Evolutionary conservation across 2,329 filamentous ascomycete genomes (phyloP).

Genomic region (Myriosclerotinia curreyana): DNA sequence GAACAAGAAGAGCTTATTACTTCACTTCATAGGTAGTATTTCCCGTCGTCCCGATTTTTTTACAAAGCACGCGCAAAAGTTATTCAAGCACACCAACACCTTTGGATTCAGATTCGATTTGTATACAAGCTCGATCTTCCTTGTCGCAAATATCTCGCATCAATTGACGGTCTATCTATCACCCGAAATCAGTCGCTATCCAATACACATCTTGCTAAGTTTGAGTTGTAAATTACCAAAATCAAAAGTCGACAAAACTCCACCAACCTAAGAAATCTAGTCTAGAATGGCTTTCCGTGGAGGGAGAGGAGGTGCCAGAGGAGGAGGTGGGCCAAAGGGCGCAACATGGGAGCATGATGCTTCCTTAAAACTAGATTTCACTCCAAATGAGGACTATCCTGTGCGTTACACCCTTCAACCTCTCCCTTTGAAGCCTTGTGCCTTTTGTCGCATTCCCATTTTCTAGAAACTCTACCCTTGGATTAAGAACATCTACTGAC

Average conservation of each 20-base stretch:
- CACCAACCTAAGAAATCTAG: neutral
- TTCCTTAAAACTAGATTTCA: constrained; percentile 38
- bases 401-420: constrained; percentile 38
- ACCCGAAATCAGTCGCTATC: neutral
- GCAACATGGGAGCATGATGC: constrained; percentile 38
- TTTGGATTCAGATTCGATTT: neutral
- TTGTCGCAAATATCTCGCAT: neutral
- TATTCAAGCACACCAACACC: neutral
- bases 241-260: neutral
- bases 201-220: neutral
- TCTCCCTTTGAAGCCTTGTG: neutral
- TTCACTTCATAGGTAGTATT: neutral
- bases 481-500: constrained; percentile 7
- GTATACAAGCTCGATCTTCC: neutral
- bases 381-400: constrained; percentile 48
- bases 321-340: constrained; percentile 34
- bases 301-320: constrained; percentile 31
- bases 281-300: constrained; percentile 33
- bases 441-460: neutral
- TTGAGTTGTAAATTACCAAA: neutral
- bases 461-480: neutral
- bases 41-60: neutral
- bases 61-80: neutral
- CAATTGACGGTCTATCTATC: neutral
- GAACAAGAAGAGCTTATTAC: neutral